Conservation (phyloP, 2,329 filamentous ascomycete genomes). For the Parafenestella ontariensis region DNA sequence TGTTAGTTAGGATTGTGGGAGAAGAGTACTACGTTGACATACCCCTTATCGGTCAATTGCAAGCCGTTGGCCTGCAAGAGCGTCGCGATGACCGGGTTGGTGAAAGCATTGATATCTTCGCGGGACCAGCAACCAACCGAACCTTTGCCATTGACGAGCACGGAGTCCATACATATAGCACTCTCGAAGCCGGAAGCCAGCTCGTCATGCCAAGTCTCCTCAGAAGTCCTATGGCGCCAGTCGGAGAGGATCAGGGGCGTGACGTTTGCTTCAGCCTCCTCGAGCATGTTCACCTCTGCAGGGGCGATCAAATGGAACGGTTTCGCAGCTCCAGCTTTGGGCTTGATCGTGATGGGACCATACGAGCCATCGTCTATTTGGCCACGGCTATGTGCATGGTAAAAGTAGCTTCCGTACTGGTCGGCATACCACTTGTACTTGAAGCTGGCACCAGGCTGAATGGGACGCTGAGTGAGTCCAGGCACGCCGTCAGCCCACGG, state of each 20-base stretch:
- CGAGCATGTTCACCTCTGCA: constrained; percentile 54
- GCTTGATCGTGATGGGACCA: constrained; percentile 61
- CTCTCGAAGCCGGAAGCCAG: constrained; percentile 56
- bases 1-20: not conserved
- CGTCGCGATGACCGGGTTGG: constrained; percentile 37
- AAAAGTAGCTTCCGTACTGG: constrained; percentile 67
- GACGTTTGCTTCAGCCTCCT: constrained; percentile 57
- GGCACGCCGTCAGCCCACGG: constrained; percentile 69
- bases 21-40: constrained; percentile 13
- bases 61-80: constrained; percentile 47
- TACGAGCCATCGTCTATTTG: constrained; percentile 68
- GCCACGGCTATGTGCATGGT: constrained; percentile 64
- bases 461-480: constrained; percentile 62
- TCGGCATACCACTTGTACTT: constrained; percentile 63
- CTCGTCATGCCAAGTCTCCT: constrained; percentile 56
- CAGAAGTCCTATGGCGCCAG: constrained; percentile 62
- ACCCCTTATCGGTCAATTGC: constrained; percentile 48
- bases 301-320: constrained; percentile 61
- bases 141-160: constrained; percentile 69
- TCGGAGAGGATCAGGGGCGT: constrained; percentile 63
- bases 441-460: constrained; percentile 58
- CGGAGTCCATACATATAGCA: constrained; percentile 63
- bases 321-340: constrained; percentile 43
- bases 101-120: constrained; percentile 53
- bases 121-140: constrained; percentile 59